These are phyloP conservation scores for Furcasterigmium sp. DNA, from an alignment of 2,329 filamentous ascomycete genomes.

Conservation along the genomic window DNA sequence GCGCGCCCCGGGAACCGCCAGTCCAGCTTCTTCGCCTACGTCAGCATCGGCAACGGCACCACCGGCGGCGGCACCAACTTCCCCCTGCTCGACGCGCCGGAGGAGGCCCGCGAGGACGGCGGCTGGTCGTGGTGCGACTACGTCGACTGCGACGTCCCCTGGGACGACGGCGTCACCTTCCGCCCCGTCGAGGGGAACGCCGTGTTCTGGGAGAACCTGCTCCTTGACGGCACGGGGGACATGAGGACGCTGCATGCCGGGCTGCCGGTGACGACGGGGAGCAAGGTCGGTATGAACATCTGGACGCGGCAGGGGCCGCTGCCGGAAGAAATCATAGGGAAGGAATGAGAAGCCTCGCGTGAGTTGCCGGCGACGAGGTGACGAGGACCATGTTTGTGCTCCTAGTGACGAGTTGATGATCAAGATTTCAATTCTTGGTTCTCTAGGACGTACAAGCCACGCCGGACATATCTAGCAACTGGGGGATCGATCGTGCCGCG, in stretches of 20 bases:
- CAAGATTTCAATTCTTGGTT: too few relatives aligned
- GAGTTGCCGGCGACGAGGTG: too few relatives aligned
- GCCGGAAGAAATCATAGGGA: constrained; percentile 24
- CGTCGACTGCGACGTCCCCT: constrained; percentile 42
- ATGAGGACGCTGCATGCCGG: constrained; percentile 40
- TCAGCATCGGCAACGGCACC: constrained; percentile 31
- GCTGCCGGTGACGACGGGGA: constrained; percentile 36
- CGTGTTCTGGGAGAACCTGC: constrained; percentile 43
- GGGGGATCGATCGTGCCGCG: too few relatives aligned
- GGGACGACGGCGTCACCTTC: constrained; percentile 42
- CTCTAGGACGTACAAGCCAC: too few relatives aligned
- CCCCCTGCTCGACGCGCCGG: constrained; percentile 32
- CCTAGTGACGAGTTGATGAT: too few relatives aligned
- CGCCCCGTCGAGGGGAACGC: constrained; percentile 40
- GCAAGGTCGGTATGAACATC: constrained; percentile 47
- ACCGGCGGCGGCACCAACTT: constrained; percentile 45
- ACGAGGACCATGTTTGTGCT: too few relatives aligned
- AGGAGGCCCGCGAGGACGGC: constrained; percentile 11
- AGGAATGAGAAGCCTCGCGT: constrained; percentile 8
- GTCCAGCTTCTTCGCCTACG: constrained; percentile 43
- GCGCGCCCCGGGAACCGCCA: constrained; percentile 36
- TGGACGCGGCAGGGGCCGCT: constrained; percentile 41
- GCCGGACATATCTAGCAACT: too few relatives aligned
- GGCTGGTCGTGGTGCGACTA: constrained; percentile 20
- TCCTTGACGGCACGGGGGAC: constrained; percentile 32